Percentiles rank a stretch among this genome's conserved stretches.
Evolutionary conservation across 768 basidiomycete genomes (phyloP).

Genomic region (Xerocomellus intermedius): DNA sequence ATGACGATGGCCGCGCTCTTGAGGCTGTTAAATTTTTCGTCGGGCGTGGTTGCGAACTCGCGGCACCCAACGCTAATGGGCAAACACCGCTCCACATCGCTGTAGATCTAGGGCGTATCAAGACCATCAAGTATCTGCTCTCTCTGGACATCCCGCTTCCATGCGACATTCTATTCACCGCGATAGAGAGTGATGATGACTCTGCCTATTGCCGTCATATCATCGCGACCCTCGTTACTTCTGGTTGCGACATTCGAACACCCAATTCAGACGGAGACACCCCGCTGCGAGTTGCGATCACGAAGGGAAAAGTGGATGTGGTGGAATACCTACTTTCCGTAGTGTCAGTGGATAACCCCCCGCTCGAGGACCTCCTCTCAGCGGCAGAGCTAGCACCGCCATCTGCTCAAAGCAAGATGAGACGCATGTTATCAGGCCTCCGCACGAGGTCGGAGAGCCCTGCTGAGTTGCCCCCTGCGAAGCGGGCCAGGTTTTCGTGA

Average conservation of each 20-base stretch:
- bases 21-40: neutral
- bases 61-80: neutral
- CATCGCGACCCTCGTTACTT: neutral
- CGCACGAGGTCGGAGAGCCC: neutral
- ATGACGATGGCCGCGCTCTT: neutral
- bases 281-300: neutral
- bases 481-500: neutral
- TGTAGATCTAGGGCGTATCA: neutral
- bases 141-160: neutral
- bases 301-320: neutral
- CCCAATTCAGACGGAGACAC: neutral
- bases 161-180: neutral
- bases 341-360: neutral
- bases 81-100: neutral
- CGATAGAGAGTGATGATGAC: neutral
- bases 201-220: neutral
- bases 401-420: neutral
- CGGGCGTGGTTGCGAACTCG: neutral
- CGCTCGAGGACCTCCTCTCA: neutral
- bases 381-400: neutral
- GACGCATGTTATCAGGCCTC: neutral
- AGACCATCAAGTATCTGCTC: neutral
- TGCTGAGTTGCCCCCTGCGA: neutral
- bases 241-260: neutral
- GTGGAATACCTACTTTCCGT: slow-evolving; percentile 1